A percentile compares a stretch with the other conserved stretches of the same genome.
phyloP scores from a whole-genome alignment of 148 eudicot species.

The Camellia sinensis region DNA sequence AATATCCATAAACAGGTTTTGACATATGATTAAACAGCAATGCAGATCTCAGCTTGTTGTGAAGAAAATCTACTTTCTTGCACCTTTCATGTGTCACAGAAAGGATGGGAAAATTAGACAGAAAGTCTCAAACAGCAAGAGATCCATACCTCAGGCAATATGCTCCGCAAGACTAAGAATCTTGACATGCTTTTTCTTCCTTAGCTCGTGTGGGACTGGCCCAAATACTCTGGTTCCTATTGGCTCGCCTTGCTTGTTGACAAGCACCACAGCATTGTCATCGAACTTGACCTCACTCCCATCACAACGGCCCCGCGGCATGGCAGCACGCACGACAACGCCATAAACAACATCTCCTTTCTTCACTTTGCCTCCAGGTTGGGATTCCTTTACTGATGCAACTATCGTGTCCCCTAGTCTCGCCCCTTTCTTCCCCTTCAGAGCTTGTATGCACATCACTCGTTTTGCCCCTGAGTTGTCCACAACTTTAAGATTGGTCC shows the following conservation, averaged over 20 bases:
- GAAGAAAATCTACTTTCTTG: background rate
- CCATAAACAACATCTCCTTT: constrained; percentile 80
- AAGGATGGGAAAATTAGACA: background rate
- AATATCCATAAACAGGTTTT: background rate
- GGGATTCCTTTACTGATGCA: constrained; percentile 80
- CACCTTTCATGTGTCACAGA: too few species aligned
- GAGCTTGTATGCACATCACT: constrained; percentile 84
- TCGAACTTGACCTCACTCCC: constrained; percentile 92
- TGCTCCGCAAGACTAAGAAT: constrained; percentile 77
- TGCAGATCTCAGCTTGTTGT: background rate
- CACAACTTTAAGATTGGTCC: constrained; percentile 77
- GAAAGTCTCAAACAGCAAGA: background rate
- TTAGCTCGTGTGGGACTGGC: constrained; percentile 78
- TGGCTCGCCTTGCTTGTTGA: constrained; percentile 84
- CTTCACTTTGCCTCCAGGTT: constrained; percentile 82
- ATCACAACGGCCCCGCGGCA: constrained; percentile 72
- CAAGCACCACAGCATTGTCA: constrained; percentile 78
- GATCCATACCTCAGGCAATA: constrained; percentile 38
- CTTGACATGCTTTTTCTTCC: constrained; percentile 81
- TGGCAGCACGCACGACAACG: constrained; percentile 89
- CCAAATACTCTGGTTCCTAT: constrained; percentile 90
- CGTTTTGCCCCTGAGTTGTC: constrained; percentile 93
- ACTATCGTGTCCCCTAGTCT: constrained; percentile 79
- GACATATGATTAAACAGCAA: background rate
- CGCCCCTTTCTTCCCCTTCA: constrained; percentile 71